Base-by-base conservation (phyloP, 108 stramenopile genomes). In the Thalassiosira profunda region DNA sequence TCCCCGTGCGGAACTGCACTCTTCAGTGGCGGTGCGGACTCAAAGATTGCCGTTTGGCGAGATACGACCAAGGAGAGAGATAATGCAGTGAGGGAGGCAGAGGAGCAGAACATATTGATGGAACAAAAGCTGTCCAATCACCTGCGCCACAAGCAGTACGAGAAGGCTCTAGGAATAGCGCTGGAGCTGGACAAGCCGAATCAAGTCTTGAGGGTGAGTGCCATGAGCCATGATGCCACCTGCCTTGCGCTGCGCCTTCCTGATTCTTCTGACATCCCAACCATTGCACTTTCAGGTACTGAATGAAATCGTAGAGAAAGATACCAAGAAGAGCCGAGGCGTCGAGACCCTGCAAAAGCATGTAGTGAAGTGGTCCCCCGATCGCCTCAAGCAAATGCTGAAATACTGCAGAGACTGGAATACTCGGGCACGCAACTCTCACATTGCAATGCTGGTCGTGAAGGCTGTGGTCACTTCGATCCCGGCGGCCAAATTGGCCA, bases 21-120 rank as follows among this genome's bases (percentile, higher is more conserved):
- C 0, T 82, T 98, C 11, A 93, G 92, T 40, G 98, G 96, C 20
- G 98, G 97, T 5, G 94, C 90, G 9, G 98, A 99, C 79, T 94
- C 95, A 7, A 86, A 80, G 44, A 67, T 99, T 54, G 75, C 90
- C 24, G 83, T 97, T 20, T 99, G 98, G 98, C 64, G 76, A 48
- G 99, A 99, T 58, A 93, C 88, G 15, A 98, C 98, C 1, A 78
- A 69, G 25, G 81, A 94, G 64, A 74, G 84, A 59, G 91, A 95
- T 61, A 90, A 84, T 46, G 85, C 67, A 34, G 78, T 80, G 43
- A 44, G 82, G 24, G 87, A 79, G 5, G 70, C 72, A 42, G 83
- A 88, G 70, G 96, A 93, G 28, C 63, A 89, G 60, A 88, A 63
- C 8, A 81, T 96, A 29, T 46, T 92, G 59, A 69, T 93, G 75